These are phyloP conservation scores for Coemansia sp. DNA, from an alignment of 192 early-diverging fungal species.

Conservation along the genomic window DNA sequence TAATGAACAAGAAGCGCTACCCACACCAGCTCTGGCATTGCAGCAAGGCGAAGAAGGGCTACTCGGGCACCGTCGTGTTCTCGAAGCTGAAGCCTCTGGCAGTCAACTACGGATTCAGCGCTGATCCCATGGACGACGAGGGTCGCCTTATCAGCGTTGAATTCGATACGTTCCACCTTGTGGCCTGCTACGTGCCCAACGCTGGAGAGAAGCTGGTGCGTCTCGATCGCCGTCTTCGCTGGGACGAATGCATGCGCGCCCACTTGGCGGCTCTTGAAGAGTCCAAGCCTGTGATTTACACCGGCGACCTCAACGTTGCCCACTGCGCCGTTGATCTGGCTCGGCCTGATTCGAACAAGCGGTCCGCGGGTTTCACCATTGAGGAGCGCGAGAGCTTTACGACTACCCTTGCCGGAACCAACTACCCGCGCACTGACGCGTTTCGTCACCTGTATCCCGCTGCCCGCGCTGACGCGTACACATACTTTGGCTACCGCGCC, in stretches of 20 bases:
- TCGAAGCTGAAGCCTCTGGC: slow-evolving; percentile 72
- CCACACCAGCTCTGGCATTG: slow-evolving; percentile 70
- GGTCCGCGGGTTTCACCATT: slow-evolving; percentile 77
- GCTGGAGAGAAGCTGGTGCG: slow-evolving; percentile 71
- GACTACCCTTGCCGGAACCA: slow-evolving; percentile 54
- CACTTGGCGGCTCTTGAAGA: slow-evolving; percentile 66
- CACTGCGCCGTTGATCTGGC: slow-evolving; percentile 75
- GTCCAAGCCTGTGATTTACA: slow-evolving; percentile 75
- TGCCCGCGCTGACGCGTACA: slow-evolving; percentile 61
- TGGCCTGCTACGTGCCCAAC: slow-evolving; percentile 79
- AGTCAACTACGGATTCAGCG: slow-evolving; percentile 61
- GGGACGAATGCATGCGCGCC: slow-evolving; percentile 63
- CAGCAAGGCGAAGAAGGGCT: slow-evolving; percentile 71
- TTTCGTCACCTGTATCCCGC: slow-evolving; percentile 73
- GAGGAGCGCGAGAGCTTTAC: slow-evolving; percentile 78
- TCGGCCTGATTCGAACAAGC: slow-evolving; percentile 70
- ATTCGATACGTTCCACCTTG: slow-evolving; percentile 63
- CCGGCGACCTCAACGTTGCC: slow-evolving; percentile 86
- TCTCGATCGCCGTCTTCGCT: slow-evolving; percentile 64
- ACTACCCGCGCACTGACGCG: slow-evolving; percentile 62
- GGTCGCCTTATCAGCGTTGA: slow-evolving; percentile 74
- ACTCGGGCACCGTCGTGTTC: slow-evolving; percentile 74
- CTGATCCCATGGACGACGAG: slow-evolving; percentile 56
- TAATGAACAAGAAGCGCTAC: slow-evolving; percentile 62
- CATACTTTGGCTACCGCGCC: slow-evolving; percentile 79